Conservation (phyloP, 345 rosid species). For the Brassica cretica region DNA sequence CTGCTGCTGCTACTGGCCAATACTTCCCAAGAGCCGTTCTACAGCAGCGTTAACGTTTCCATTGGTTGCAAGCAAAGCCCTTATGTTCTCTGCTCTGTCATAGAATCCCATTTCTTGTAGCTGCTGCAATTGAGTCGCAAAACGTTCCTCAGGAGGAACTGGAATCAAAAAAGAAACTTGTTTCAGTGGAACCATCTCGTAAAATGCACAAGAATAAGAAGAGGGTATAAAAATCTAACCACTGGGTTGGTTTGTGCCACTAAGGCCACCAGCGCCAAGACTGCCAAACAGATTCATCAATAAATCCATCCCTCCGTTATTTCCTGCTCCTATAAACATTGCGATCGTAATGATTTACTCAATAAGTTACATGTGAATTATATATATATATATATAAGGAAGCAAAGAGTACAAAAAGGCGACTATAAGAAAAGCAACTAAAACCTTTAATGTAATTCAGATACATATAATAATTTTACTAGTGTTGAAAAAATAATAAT, state of each 20-base stretch:
- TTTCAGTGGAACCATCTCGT: slow-evolving; percentile 22
- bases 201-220: background rate
- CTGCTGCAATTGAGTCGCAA: slow-evolving; percentile 79
- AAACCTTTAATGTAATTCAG: slow-evolving; percentile 1
- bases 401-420: background rate
- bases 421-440: slow-evolving; percentile 15
- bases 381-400: background rate
- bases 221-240: slow-evolving; percentile 43
- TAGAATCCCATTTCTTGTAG: slow-evolving; percentile 91
- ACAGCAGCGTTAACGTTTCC: slow-evolving; percentile 90
- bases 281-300: slow-evolving; percentile 92
- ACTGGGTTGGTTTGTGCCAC: slow-evolving; percentile 56
- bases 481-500: background rate
- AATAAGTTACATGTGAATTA: background rate
- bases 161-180: slow-evolving; percentile 11
- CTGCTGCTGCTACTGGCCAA: slow-evolving; percentile 48
- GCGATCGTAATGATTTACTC: slow-evolving; percentile 19
- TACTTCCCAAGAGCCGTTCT: slow-evolving; percentile 84
- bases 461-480: background rate
- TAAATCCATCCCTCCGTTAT: slow-evolving; percentile 55
- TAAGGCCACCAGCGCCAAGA: slow-evolving; percentile 74
- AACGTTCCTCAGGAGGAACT: slow-evolving; percentile 86
- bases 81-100: slow-evolving; percentile 79
- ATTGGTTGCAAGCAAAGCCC: slow-evolving; percentile 71
- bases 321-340: slow-evolving; percentile 40